Base-by-base conservation (phyloP, 169 alveolate genomes). In the Eimeria praecox region DNA sequence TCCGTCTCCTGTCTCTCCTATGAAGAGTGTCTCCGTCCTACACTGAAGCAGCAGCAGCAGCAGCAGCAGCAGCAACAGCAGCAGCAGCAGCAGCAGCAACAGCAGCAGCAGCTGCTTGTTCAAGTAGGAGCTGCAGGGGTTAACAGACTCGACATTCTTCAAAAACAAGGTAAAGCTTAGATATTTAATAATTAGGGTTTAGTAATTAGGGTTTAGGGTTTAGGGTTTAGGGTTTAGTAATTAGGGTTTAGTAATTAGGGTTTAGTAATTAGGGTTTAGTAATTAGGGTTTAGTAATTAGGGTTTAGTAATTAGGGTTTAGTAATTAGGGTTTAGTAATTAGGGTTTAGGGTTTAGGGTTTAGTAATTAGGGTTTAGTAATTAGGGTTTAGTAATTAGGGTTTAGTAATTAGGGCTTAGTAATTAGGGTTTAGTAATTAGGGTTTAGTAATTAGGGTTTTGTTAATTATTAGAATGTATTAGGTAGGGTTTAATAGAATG, bases 101-200 rank as follows among this genome's bases (percentile, higher is more conserved):
- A 71, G 75, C 46, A 40, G 40, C 38, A 44, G 40, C 46, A 89
- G 56, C n/a, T 66, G 27, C 87, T 89, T 10, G 46, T 89, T 42
- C 35, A 42, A 5, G 94, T 89, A 4, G 44, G 62, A 12, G 94
- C 94, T 2, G 94, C 94, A 44, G 94, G 94, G 16, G 94, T 89
- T 1, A 89, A 89, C 54, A 80, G 94, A 33, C 66, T 89, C 87
- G 94, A 89, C n/a, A 42, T 89, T 16, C 22, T 89, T 52, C 94
- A 89, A 56, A 89, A 89, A 27, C 42, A 35, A 14, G 94, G 94
- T 89, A 49, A 56, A 71, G 42, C 73, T 30, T 62, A 62, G 22
- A 35, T 30, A 42, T 33, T 66, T 27, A 30, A 1, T 6, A 22
- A 9, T 66, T 66, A 33, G 42, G 78, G 42, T 27, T 33, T 27